phyloP scores from a whole-genome alignment of 305 asterid species.

The Fraxinus xanthoxyloides region DNA sequence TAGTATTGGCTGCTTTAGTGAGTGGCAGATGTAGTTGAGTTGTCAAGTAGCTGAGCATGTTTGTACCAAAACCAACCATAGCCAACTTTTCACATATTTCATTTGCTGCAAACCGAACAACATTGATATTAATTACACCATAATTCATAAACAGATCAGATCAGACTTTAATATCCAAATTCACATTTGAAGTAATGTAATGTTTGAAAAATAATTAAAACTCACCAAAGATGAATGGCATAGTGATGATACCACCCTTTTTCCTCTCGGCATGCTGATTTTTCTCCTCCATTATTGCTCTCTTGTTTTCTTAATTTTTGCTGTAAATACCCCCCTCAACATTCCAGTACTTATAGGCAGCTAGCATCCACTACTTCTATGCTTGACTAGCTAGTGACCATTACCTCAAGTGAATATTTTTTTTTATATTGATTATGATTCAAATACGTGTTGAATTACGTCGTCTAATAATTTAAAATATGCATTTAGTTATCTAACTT shows the following conservation, averaged over 20 bases:
- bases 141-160: not conserved
- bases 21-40: constrained; percentile 58
- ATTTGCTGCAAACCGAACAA: constrained; percentile 37
- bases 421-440: not conserved
- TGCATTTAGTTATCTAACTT: not conserved
- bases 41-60: constrained; percentile 80
- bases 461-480: not conserved
- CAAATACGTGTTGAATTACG: not conserved
- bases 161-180: not conserved
- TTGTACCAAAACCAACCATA: constrained; percentile 74
- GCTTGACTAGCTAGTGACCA: not conserved
- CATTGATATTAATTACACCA: not conserved
- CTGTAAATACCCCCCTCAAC: constrained; percentile 6
- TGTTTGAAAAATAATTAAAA: not conserved
- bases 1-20: constrained; percentile 48
- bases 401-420: not conserved
- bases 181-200: not conserved
- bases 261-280: constrained; percentile 29
- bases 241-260: constrained; percentile 78
- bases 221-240: constrained; percentile 95
- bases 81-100: constrained; percentile 81
- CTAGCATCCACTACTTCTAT: not conserved
- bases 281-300: constrained; percentile 37
- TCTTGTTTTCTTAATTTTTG: constrained; percentile 12
- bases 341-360: constrained; percentile 38